Evolutionary conservation across 2,329 filamentous ascomycete species (phyloP), one percentile per base, ranked within the genome.

Genomic region (Lojkania enalia): DNA sequence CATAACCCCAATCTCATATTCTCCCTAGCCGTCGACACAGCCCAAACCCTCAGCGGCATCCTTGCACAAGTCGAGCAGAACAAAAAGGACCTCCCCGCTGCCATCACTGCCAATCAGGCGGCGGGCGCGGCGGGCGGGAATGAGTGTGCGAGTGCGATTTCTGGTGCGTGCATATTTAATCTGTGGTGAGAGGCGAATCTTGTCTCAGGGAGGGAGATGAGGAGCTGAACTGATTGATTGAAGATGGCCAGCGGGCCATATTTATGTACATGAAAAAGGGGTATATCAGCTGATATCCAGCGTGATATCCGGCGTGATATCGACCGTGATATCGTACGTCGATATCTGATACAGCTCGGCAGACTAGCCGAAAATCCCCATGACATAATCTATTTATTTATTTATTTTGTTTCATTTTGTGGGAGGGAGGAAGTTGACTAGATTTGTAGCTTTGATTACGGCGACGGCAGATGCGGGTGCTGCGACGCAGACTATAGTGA

Each of bases 31-130:
- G 77, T 84, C 56, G 45, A 57, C 4, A 82, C 80, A 0, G 62
- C 61, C 0, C 69, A 78, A 49, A 72, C 67, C 1, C 64, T 80
- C 4, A 64, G 75, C 2, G 71, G 61, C 13, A 71, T 82, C 31
- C 51, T 71, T 1, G 68, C 61, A 1, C 79, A 84, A 64, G 72
- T 82, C 15, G 61, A 71, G 31, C 60, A 74, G 52, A 78, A 84
- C 66, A 63, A 77, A 43, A 62, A 71, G 21, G 79, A 83, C 52
- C 72, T 84, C 4, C 61, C 69, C 2, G 71, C 49, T 2, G 76
- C 76, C 19, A 58, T 77, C n/a, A 64, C 66, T 1, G 75, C 74
- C 5, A 77, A 76, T 59, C 70, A 74, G 46, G 63, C 69, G 20
- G 71, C 67, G 31, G 76, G 76, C 2, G 61, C 64, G 19, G 66